phyloP scores from a whole-genome alignment of 208 protist species.

The Leishmania lainsoni region DNA sequence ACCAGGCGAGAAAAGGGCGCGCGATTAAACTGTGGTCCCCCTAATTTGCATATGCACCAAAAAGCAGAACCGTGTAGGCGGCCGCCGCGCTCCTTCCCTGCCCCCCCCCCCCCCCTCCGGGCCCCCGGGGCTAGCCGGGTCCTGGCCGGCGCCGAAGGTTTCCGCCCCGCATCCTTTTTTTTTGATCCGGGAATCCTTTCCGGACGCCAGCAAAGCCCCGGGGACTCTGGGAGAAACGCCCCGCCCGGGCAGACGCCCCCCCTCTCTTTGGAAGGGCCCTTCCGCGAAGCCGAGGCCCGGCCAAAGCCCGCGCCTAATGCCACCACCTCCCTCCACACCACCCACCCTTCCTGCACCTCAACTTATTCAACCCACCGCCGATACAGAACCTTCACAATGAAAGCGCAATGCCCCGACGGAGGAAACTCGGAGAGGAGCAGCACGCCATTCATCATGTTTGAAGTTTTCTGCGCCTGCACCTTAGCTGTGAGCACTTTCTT shows the following conservation, averaged over 20 bases:
- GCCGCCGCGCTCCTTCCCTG: not conserved
- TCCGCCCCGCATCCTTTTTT: no score
- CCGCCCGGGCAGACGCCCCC: no score
- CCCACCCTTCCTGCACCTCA: no score
- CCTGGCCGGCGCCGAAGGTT: no score
- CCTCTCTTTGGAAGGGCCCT: not conserved
- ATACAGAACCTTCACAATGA: not conserved
- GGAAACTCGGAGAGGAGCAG: slow-evolving; percentile 9
- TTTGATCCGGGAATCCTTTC: no score
- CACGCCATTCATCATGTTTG: slow-evolving; percentile 57
- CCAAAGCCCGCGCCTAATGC: not conserved
- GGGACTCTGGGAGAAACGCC: no score
- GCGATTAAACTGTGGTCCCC: slow-evolving; percentile 1
- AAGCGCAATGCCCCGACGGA: slow-evolving; percentile 19
- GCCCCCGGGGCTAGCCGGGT: not conserved
- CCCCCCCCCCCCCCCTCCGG: not conserved
- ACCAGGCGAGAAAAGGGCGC: slow-evolving; percentile 43
- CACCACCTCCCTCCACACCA: slow-evolving; percentile 3
- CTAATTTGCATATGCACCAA: not conserved
- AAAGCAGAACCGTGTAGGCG: not conserved
- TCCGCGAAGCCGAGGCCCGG: no score
- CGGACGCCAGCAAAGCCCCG: no score
- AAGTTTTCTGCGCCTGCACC: slow-evolving; percentile 41
- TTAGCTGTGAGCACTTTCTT: slow-evolving; percentile 45
- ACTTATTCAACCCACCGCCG: not conserved